Evolutionary conservation across 176 grass and related monocot genomes (phyloP).

Genomic region (Eleusine coracana): DNA sequence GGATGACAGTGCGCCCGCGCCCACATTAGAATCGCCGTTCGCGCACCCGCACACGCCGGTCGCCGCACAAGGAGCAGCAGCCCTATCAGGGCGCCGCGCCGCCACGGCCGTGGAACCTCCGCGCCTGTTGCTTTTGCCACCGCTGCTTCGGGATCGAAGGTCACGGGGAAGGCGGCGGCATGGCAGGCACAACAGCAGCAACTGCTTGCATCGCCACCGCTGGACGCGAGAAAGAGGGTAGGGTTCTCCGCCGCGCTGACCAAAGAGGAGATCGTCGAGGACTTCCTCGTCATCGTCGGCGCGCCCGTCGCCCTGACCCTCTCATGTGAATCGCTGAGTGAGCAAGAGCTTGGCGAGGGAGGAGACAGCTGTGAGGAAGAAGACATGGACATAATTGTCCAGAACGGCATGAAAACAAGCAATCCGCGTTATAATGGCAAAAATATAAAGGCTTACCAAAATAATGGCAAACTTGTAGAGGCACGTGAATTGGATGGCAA

Average conservation of each 20-base stretch:
- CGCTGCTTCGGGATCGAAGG: constrained; percentile 10
- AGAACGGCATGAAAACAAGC: no score
- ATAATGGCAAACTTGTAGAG: no score
- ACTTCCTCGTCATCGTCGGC: constrained; percentile 48
- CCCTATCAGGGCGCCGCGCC: constrained; percentile 16
- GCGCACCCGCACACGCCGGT: constrained; percentile 26
- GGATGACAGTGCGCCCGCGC: not conserved
- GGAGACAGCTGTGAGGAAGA: no score
- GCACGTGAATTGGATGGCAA: no score
- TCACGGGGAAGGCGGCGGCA: not conserved
- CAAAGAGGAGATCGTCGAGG: constrained; percentile 49
- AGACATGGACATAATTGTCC: no score
- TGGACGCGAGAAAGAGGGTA: constrained; percentile 30
- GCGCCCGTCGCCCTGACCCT: constrained; percentile 40
- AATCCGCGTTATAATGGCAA: no score
- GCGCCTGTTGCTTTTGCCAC: constrained; percentile 21
- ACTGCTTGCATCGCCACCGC: not conserved
- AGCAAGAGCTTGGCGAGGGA: no score
- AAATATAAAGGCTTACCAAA: no score
- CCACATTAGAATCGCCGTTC: not conserved
- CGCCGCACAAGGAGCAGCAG: constrained; percentile 27
- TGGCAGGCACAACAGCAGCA: not conserved
- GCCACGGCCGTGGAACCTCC: constrained; percentile 38
- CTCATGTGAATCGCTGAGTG: no score
- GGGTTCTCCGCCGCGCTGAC: constrained; percentile 46